phyloP scores from a whole-genome alignment of 106 monocot genomes.

The Iris macrosiphon region DNA sequence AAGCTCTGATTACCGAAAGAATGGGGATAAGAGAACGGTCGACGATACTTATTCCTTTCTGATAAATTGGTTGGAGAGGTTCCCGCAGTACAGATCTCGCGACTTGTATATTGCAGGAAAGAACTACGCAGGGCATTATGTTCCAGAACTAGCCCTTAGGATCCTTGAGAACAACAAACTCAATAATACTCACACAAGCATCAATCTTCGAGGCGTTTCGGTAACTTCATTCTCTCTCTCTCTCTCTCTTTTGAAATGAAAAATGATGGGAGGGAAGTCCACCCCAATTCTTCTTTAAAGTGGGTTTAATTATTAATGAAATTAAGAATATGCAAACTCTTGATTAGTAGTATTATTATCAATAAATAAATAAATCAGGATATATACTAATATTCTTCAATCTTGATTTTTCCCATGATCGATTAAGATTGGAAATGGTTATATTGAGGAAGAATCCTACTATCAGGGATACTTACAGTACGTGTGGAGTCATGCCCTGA shows the following conservation, averaged over 20 bases:
- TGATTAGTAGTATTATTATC: too few relatives aligned
- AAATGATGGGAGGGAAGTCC: too few relatives aligned
- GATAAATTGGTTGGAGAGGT: conserved; percentile 26
- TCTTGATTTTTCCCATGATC: too few relatives aligned
- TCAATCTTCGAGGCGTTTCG: conserved; percentile 27
- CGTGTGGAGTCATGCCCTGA: conserved; percentile 22
- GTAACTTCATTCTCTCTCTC: too few relatives aligned
- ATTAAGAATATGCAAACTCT: too few relatives aligned
- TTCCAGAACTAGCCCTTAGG: conserved; percentile 14
- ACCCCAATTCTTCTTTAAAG: too few relatives aligned
- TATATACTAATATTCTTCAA: too few relatives aligned
- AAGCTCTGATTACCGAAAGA: conserved; percentile 6
- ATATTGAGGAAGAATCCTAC: background rate
- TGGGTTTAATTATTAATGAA: too few relatives aligned
- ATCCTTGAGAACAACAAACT: conserved; percentile 11
- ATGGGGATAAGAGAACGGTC: conserved; percentile 16
- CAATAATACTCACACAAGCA: conserved; percentile 6
- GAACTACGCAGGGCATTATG: conserved; percentile 25
- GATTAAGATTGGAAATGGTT: conserved; percentile 27
- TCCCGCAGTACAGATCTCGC: conserved; percentile 18
- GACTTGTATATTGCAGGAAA: conserved; percentile 15
- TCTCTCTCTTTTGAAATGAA: too few relatives aligned
- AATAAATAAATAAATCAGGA: too few relatives aligned
- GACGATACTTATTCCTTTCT: conserved; percentile 14
- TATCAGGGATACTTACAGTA: conserved; percentile 5